Base-by-base conservation (phyloP, 805 yeast genomes). In the Candida argentea region DNA sequence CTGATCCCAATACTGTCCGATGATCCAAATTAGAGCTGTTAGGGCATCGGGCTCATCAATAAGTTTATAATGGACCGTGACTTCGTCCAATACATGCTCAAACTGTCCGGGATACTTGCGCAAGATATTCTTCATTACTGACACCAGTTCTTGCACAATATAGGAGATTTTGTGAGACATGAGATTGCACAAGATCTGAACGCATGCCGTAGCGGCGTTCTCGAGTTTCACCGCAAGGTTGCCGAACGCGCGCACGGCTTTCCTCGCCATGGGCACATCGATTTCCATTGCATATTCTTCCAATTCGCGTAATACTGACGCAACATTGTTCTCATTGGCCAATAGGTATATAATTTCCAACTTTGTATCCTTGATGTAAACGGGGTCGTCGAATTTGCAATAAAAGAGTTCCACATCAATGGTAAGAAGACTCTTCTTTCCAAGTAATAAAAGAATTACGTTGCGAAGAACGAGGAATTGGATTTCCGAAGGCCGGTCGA, bases 191-290 rank as follows among this genome's bases (percentile, higher is more conserved):
- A 87, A 50, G 1, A 74, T 70, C 5, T 67, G 66, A 3, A 83
- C 78, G 50, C 94, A 83, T 14, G 61, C 61, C 4, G 61, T 55
- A 0, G 87, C 76, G 1, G 82, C 73, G 6, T 50, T 50, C 15
- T 73, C 74, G 10, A 85, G 53, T 44, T 83, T 84, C 16, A 86
- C 74, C 0, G 95, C 94, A 13, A 89, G 57, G 44, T 86, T 83
- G 2, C 96, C 96, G 36, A 89, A 74, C 0, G 95, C 94, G 34
- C 94, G 58, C 3, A 89, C 74, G 0, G 96, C 86, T 43, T 85
- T 82, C 31, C 94, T 62, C 2, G 87, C 83, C 78, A 86, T 84
- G 33, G 80, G 79, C 14, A 76, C 69, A 50, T 87, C 95, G 9
- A 83, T 76, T 43, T 84, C 95, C 0, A 85, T 71, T 4, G 94